These are phyloP conservation scores for Penicillium sp. DNA, from an alignment of 2,329 filamentous ascomycete species.

Conservation along the genomic window DNA sequence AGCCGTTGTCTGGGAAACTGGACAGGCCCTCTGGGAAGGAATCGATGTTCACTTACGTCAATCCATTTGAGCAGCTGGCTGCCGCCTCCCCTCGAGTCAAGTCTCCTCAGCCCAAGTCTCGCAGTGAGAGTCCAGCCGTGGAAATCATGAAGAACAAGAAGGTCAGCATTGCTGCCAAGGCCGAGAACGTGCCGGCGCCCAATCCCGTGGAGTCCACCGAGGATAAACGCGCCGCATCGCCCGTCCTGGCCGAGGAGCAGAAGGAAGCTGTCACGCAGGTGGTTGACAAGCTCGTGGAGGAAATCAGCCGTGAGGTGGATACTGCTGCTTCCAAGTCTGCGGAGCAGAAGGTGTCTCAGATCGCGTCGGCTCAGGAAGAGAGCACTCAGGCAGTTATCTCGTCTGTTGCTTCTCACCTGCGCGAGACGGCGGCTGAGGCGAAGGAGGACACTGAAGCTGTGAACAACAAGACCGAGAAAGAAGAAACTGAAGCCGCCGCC, in stretches of 20 bases:
- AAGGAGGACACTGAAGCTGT: slow-evolving; percentile 47
- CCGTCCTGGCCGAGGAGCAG: slow-evolving; percentile 26
- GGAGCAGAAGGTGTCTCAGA: too few species aligned
- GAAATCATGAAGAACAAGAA: slow-evolving; percentile 20
- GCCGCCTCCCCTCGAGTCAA: slow-evolving; percentile 56
- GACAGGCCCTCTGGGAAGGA: too few species aligned
- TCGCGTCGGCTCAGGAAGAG: slow-evolving; percentile 39
- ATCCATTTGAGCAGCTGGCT: slow-evolving; percentile 62
- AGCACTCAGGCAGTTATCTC: slow-evolving; percentile 31
- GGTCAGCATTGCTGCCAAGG: slow-evolving; percentile 18
- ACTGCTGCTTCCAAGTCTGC: too few species aligned
- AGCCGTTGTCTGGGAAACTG: too few species aligned
- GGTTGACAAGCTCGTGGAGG: slow-evolving; percentile 55
- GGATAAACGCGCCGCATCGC: too few species aligned
- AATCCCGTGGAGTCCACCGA: slow-evolving; percentile 16
- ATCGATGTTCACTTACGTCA: slow-evolving; percentile 60
- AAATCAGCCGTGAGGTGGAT: slow-evolving; percentile 47
- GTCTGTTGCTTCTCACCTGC: slow-evolving; percentile 24
- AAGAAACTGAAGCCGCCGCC: too few species aligned
- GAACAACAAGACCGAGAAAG: too few species aligned
- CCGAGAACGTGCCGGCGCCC: too few species aligned
- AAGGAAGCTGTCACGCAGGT: slow-evolving; percentile 66
- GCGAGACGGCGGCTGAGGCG: slow-evolving; percentile 42
- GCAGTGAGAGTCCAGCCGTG: slow-evolving; percentile 36
- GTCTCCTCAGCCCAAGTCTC: slow-evolving; percentile 41